Evolutionary conservation across 2,329 filamentous ascomycete species (phyloP).

Genomic region (Seiridium unicorne): DNA sequence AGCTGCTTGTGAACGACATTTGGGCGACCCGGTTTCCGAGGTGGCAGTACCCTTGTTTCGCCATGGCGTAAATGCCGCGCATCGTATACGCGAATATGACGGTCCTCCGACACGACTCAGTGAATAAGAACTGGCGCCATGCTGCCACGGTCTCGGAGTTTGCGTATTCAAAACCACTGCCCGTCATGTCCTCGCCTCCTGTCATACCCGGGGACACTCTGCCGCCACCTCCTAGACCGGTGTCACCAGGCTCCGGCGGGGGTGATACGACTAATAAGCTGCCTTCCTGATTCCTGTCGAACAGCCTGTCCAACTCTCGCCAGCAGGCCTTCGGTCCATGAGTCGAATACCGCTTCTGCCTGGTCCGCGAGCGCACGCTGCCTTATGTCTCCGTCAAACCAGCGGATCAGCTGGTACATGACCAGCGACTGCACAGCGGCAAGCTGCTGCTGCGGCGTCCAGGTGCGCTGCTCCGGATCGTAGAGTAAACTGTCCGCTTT

Average conservation of each 20-base stretch:
- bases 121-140: not conserved
- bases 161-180: too few relatives aligned
- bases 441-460: not conserved
- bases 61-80: not conserved
- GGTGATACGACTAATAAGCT: not conserved
- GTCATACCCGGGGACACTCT: not conserved
- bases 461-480: not conserved
- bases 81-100: not conserved
- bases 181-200: not conserved
- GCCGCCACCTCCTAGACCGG: not conserved
- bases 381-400: not conserved
- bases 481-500: not conserved
- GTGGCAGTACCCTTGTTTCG: not conserved
- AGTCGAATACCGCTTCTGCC: not conserved
- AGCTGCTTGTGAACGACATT: not conserved
- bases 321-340: not conserved
- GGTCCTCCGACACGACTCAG: not conserved
- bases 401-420: not conserved
- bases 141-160: not conserved
- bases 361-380: not conserved
- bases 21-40: not conserved
- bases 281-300: not conserved
- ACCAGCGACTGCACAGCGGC: not conserved
- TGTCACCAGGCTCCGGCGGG: not conserved
- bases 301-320: not conserved